Percentiles rank a stretch among this genome's conserved stretches.
phyloP scores from a whole-genome alignment of 495 filamentous ascomycete species.

The Hyaloscypha hepaticicola region DNA sequence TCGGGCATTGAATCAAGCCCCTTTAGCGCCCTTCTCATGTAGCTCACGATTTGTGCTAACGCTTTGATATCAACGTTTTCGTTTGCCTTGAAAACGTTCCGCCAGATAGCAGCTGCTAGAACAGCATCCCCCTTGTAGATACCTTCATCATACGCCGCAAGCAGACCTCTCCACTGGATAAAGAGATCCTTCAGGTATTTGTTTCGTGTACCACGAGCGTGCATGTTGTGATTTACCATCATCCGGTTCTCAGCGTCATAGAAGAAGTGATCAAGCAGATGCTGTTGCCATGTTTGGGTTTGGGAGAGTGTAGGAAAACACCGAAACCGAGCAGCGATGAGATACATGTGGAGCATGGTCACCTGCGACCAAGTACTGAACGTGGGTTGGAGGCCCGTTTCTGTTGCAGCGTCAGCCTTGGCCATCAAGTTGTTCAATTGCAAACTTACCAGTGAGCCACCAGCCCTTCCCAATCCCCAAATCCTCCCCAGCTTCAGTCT shows the following conservation, averaged over 20 bases:
- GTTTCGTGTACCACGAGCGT: conserved; percentile 64
- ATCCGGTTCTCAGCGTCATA: conserved; percentile 87
- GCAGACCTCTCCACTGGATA: conserved; percentile 82
- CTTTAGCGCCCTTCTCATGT: conserved; percentile 67
- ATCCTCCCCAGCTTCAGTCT: conserved; percentile 71
- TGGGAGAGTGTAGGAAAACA: conserved; percentile 59
- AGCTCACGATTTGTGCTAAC: conserved; percentile 73
- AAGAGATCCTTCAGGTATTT: conserved; percentile 90
- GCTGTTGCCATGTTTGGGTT: conserved; percentile 64
- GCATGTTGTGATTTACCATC: conserved; percentile 65
- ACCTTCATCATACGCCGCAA: conserved; percentile 86
- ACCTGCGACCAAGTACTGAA: conserved; percentile 96
- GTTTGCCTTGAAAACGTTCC: conserved; percentile 81
- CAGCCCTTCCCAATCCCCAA: conserved; percentile 70
- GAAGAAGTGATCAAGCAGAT: conserved; percentile 90
- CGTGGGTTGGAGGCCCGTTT: conserved; percentile 63
- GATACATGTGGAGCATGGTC: conserved; percentile 93
- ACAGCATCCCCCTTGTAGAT: conserved; percentile 80
- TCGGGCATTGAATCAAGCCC: conserved; percentile 64
- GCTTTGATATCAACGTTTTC: conserved; percentile 68
- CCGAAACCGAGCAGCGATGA: conserved; percentile 83
- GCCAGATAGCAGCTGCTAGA: conserved; percentile 85
- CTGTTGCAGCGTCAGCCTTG: conserved; percentile 5
- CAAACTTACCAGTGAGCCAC: conserved; percentile 77
- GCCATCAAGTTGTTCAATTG: neutral